Percentiles rank a stretch among this genome's conserved stretches.
Conservation (phyloP, 2,329 filamentous ascomycete species). For the Sporothrix curviconia region DNA sequence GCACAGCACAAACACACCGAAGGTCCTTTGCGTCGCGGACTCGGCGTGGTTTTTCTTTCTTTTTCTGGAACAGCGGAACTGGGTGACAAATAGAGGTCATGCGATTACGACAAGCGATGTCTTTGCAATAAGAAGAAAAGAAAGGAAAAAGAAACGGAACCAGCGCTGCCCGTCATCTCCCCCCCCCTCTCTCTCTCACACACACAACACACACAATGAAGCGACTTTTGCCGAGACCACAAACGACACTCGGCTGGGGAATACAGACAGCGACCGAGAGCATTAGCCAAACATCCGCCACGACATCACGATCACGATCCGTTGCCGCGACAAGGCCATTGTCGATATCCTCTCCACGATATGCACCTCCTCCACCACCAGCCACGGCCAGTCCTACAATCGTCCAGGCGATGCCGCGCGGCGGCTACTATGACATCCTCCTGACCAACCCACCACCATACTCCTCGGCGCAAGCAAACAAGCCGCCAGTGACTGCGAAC, state of each 20-base stretch:
- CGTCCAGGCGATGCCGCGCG: constrained; percentile 44
- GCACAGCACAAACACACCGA: too few relatives aligned
- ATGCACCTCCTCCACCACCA: neutral
- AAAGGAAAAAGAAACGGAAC: too few relatives aligned
- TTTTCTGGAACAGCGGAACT: too few relatives aligned
- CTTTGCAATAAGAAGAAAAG: too few relatives aligned
- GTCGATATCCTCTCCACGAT: neutral
- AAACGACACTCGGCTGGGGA: constrained; percentile 22
- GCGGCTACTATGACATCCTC: constrained; percentile 54
- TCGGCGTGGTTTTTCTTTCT: too few relatives aligned
- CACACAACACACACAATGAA: constrained; percentile 5
- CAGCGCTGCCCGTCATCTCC: neutral
- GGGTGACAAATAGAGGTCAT: too few relatives aligned
- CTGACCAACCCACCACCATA: constrained; percentile 40
- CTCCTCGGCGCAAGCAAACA: constrained; percentile 36
- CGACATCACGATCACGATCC: neutral
- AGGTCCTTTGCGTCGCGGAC: too few relatives aligned
- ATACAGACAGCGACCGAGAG: neutral
- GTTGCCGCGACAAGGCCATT: neutral
- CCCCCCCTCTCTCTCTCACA: neutral
- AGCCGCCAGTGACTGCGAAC: constrained; percentile 35
- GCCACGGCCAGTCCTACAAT: neutral
- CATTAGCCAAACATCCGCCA: neutral
- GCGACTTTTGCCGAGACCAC: constrained; percentile 26
- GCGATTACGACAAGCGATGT: too few relatives aligned